Conservation (phyloP, 1,284 basidiomycete species). For the Puccinia horiana region DNA sequence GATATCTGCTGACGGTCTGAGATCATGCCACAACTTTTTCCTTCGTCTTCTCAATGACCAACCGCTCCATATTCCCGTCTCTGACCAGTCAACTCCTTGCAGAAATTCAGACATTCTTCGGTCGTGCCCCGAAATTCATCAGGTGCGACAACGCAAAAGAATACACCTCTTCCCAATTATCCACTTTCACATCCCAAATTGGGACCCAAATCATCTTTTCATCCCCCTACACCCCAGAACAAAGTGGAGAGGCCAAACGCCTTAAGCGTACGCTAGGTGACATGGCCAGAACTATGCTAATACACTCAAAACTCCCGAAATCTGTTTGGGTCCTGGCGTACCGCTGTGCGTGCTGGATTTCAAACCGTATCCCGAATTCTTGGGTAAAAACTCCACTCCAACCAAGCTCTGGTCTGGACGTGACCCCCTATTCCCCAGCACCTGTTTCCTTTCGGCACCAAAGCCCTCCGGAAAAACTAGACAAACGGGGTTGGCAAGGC, state of each 20-base stretch:
- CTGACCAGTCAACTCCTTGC: not conserved
- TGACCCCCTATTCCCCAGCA: too few species aligned
- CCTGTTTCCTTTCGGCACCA: not conserved
- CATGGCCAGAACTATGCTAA: not conserved
- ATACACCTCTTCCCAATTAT: not conserved
- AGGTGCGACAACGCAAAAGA: not conserved
- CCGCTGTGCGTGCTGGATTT: not conserved
- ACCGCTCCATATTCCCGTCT: not conserved
- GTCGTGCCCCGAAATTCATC: not conserved
- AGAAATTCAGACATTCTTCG: not conserved
- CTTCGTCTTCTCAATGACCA: not conserved
- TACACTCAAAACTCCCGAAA: not conserved
- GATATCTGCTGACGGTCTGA: not conserved
- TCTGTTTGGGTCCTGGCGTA: not conserved
- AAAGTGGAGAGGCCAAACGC: slow-evolving; percentile 18
- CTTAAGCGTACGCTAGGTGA: slow-evolving; percentile 16
- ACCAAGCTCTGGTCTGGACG: not conserved
- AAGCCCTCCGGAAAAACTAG: not conserved
- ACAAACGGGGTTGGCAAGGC: not conserved
- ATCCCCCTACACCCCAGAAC: not conserved
- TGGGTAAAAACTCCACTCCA: not conserved
- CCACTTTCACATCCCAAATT: not conserved
- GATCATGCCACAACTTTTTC: not conserved
- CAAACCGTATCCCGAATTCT: not conserved
- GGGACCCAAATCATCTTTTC: not conserved